These are phyloP conservation scores for Parasarocladium wereldwijsianum DNA, from an alignment of 2,329 filamentous ascomycete genomes.

Conservation along the genomic window DNA sequence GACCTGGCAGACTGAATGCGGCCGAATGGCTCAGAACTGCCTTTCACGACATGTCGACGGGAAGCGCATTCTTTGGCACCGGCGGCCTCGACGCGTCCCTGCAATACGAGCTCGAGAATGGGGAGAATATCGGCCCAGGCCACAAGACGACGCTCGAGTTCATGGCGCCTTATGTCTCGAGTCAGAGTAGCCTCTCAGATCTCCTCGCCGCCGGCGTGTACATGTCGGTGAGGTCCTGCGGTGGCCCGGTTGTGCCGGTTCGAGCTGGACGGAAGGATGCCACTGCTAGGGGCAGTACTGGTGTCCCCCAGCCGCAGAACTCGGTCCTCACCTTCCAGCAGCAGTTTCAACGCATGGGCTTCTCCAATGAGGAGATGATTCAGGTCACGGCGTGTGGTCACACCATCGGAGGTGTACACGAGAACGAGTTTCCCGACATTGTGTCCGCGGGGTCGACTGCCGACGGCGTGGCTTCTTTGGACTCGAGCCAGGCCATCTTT, in stretches of 20 bases:
- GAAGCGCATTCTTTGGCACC: constrained; percentile 27
- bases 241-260: constrained; percentile 39
- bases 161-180: constrained; percentile 37
- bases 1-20: constrained; percentile 39
- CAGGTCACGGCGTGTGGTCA: constrained; percentile 46
- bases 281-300: constrained; percentile 25
- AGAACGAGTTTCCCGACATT: constrained; percentile 35
- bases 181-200: constrained; percentile 37
- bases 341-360: constrained; percentile 44
- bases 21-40: constrained; percentile 47
- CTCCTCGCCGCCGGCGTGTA: constrained; percentile 44
- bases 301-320: constrained; percentile 44
- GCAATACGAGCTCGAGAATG: constrained; percentile 39
- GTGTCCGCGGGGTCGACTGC: constrained; percentile 26
- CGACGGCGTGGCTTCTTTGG: constrained; percentile 27
- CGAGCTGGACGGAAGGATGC: constrained; percentile 41
- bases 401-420: constrained; percentile 44
- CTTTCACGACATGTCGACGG: constrained; percentile 48
- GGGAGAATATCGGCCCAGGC: constrained; percentile 41
- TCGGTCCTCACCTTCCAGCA: constrained; percentile 32
- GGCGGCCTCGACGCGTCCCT: constrained; percentile 47
- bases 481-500: constrained; percentile 31
- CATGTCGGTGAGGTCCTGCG: constrained; percentile 42
- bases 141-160: constrained; percentile 38
- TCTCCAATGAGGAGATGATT: constrained; percentile 42